Percentiles rank a stretch among this genome's conserved stretches.
Evolutionary conservation across 2,329 filamentous ascomycete species (phyloP).

Genomic region (Sporothrix luriei): DNA sequence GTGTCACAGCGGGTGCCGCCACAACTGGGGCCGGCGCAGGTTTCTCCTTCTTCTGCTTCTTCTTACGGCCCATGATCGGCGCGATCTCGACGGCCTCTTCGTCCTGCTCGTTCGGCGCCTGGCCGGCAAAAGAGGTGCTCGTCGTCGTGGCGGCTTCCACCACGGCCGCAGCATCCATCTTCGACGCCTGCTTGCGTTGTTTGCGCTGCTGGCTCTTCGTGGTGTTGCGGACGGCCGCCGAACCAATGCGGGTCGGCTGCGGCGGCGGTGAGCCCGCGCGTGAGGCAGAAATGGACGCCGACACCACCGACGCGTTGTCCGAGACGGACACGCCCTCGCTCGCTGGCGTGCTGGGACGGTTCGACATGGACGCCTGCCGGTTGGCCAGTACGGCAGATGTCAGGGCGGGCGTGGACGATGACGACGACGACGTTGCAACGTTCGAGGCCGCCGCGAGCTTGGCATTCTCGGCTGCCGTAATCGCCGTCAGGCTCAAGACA

Average conservation of each 20-base stretch:
- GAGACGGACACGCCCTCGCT: slow-evolving; percentile 77
- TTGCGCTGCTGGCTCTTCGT: slow-evolving; percentile 82
- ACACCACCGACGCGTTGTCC: slow-evolving; percentile 75
- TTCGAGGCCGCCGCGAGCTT: slow-evolving; percentile 15
- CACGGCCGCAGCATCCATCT: slow-evolving; percentile 62
- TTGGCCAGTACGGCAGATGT: slow-evolving; percentile 7
- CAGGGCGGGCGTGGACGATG: slow-evolving; percentile 1
- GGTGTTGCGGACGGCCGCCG: slow-evolving; percentile 67
- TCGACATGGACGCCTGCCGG: slow-evolving; percentile 35
- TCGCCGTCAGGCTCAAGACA: slow-evolving; percentile 38
- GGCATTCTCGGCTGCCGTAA: slow-evolving; percentile 35
- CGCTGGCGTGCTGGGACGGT: slow-evolving; percentile 68
- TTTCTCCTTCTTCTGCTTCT: slow-evolving; percentile 80
- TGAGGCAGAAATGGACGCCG: slow-evolving; percentile 67
- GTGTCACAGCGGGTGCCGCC: slow-evolving; percentile 27
- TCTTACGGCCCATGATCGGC: slow-evolving; percentile 77
- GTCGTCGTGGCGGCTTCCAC: slow-evolving; percentile 15
- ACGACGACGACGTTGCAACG: background rate
- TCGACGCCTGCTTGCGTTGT: slow-evolving; percentile 68
- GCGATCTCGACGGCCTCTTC: slow-evolving; percentile 54
- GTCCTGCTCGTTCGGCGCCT: slow-evolving; percentile 52
- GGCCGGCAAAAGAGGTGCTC: slow-evolving; percentile 40
- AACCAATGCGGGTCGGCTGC: slow-evolving; percentile 59
- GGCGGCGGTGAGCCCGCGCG: slow-evolving; percentile 72
- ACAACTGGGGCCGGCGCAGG: slow-evolving; percentile 38